Percentiles rank a stretch among this genome's conserved stretches.
Evolutionary conservation across 116 monocot species (phyloP).

Genomic region (Thalassia testudinum): DNA sequence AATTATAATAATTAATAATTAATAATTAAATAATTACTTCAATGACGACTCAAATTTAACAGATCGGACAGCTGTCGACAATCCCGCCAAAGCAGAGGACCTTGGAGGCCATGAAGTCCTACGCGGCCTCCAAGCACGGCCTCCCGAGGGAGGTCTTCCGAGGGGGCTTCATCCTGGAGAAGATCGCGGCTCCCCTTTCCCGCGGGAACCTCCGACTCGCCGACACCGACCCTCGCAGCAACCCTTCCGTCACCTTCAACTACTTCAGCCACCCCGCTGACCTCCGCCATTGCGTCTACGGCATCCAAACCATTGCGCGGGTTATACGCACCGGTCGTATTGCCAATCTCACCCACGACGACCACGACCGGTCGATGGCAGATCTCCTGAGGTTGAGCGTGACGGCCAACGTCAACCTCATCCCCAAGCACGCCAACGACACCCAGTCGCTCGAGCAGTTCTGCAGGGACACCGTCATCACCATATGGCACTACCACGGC

Average conservation of each 20-base stretch:
- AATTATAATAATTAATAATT: too few relatives aligned
- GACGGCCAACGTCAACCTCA: constrained; percentile 71
- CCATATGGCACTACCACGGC: constrained; percentile 98
- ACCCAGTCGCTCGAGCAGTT: constrained; percentile 76
- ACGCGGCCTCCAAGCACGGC: constrained; percentile 18
- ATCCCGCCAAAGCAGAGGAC: constrained; percentile 57
- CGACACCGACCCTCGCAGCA: constrained; percentile 33
- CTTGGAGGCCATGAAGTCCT: constrained; percentile 29
- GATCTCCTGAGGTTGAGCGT: constrained; percentile 69
- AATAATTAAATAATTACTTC: too few relatives aligned
- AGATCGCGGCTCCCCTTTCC: constrained; percentile 76
- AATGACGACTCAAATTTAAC: too few relatives aligned
- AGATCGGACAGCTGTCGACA: constrained; percentile 91
- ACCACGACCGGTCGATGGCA: constrained; percentile 15
- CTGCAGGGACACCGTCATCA: constrained; percentile 77
- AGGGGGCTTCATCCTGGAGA: constrained; percentile 88
- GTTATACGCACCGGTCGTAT: constrained; percentile 43
- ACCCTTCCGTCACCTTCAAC: constrained; percentile 83
- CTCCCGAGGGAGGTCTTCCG: constrained; percentile 64
- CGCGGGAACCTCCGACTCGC: constrained; percentile 43
- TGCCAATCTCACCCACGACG: constrained; percentile 27
- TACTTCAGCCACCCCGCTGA: constrained; percentile 87
- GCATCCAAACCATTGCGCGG: constrained; percentile 52
- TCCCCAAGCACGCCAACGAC: constrained; percentile 84
- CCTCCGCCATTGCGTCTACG: constrained; percentile 67